Percentiles rank a stretch among this genome's conserved stretches.
Evolutionary conservation across 176 grass and related monocot genomes (phyloP).

Genomic region (Dendrocalamus sinicus): DNA sequence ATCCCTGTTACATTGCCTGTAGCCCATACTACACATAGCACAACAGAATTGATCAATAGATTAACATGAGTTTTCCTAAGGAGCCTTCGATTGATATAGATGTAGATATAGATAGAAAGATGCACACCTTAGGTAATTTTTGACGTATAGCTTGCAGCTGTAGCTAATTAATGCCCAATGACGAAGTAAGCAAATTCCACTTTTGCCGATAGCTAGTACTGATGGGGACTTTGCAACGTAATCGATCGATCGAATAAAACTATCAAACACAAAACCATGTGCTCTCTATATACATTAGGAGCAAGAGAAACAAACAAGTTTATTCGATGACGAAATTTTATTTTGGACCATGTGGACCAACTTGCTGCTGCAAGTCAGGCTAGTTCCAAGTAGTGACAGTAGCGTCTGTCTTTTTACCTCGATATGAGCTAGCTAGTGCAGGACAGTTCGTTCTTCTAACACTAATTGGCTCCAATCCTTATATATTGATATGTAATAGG

Average conservation of each 20-base stretch:
- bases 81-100: too few relatives aligned
- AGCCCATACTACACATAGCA: too few relatives aligned
- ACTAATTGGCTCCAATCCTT: background rate
- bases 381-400: background rate
- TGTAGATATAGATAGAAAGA: too few relatives aligned
- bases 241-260: background rate
- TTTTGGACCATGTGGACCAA: background rate
- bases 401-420: background rate
- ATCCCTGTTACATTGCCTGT: too few relatives aligned
- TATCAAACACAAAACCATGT: background rate
- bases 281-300: background rate
- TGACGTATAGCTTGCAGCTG: background rate
- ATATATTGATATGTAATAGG: background rate
- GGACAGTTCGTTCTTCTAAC: background rate
- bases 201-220: background rate
- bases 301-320: background rate
- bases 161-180: background rate
- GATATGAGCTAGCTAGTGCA: background rate
- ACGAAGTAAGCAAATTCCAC: background rate
- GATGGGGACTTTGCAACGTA: background rate
- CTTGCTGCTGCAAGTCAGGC: background rate
- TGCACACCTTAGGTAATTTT: background rate
- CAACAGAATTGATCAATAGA: too few relatives aligned
- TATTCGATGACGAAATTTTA: background rate
- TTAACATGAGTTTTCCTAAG: too few relatives aligned